Percentiles rank a stretch among this genome's conserved stretches.
Evolutionary conservation across 257 asterid species (phyloP).

Genomic region (Solanum gracilifrons): DNA sequence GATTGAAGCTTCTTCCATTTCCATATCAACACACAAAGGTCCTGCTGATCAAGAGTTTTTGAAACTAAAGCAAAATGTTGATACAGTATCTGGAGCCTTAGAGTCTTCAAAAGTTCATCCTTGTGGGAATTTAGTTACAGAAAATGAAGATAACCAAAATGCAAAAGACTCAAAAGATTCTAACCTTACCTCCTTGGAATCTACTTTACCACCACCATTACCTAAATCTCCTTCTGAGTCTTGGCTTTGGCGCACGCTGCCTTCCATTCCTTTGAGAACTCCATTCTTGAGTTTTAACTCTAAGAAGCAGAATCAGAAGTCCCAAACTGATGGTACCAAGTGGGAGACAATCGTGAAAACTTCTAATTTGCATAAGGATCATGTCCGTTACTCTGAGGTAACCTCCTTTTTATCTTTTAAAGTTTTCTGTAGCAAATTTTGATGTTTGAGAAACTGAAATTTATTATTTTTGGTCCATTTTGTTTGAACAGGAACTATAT

Average conservation of each 20-base stretch:
- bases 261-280: conserved; percentile 48
- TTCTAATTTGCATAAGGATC: conserved; percentile 38
- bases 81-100: not conserved
- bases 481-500: not conserved
- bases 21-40: not conserved
- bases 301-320: conserved; percentile 39
- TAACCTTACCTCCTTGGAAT: conserved; percentile 18
- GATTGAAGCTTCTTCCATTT: conserved; percentile 3
- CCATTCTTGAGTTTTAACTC: conserved; percentile 28
- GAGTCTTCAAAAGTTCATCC: conserved; percentile 1
- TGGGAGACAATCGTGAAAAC: conserved; percentile 90
- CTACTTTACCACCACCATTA: conserved; percentile 75
- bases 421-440: not conserved
- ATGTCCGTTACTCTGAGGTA: conserved; percentile 62
- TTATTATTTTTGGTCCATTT: not conserved
- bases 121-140: conserved; percentile 6
- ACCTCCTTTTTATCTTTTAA: not conserved
- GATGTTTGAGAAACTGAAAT: not conserved
- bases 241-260: conserved; percentile 84
- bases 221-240: conserved; percentile 98
- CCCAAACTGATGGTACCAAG: conserved; percentile 25
- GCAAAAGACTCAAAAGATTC: conserved; percentile 3
- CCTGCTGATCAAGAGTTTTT: conserved; percentile 5
- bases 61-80: conserved; percentile 1
- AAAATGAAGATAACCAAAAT: conserved; percentile 8